Base-by-base conservation (phyloP, 2,329 filamentous ascomycete genomes). In the Colletotrichum orbiculare region DNA sequence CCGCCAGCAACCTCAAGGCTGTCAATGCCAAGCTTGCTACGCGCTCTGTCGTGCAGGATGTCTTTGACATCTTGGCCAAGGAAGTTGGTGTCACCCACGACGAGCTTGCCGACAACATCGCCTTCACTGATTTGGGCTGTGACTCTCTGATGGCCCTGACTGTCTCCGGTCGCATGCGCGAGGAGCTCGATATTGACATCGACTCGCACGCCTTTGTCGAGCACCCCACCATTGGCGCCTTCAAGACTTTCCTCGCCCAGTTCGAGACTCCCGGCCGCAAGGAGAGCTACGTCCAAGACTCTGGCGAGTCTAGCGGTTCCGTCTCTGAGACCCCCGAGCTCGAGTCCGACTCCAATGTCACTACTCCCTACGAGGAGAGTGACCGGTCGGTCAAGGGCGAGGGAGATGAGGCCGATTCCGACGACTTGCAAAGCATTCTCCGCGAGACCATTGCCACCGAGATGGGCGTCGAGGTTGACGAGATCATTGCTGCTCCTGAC, bases 391-490 rank as follows among this genome's bases (percentile, higher is more conserved):
- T 78, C 56, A 84, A 85, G 70, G 78, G 78, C 13, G 68, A 73
- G 33, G 73, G 25, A 25, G 25, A 70, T 25, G 80, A 79, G 64
- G 73, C 77, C 50, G 52, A 53, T 12, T 56, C 35, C 6, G 75
- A 81, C 68, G 79, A 82, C 72, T 72, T 85, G 42, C 78, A 83
- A 78, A 71, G 81, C 73, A 74, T 84, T 70, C 83, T 91, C 50
- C 87, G 90, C 74, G 83, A 85, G 58, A 91, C 89, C 60, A 88
- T 92, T 67, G 87, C 89, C n/a, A 81, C 84, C 42, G 90, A 92
- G 75, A 91, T 92, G 84, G 88, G 88, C 62, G 87, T 92, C n/a
- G 86, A 89, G 33, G 80, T 90, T 10, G 86, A 88, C 37, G 89
- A 92, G 70, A 80, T 88, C 37, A 74, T 84, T 3, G 83, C 83